Evolutionary conservation across 768 basidiomycete species (phyloP).

Genomic region (Lactarius trivialis): DNA sequence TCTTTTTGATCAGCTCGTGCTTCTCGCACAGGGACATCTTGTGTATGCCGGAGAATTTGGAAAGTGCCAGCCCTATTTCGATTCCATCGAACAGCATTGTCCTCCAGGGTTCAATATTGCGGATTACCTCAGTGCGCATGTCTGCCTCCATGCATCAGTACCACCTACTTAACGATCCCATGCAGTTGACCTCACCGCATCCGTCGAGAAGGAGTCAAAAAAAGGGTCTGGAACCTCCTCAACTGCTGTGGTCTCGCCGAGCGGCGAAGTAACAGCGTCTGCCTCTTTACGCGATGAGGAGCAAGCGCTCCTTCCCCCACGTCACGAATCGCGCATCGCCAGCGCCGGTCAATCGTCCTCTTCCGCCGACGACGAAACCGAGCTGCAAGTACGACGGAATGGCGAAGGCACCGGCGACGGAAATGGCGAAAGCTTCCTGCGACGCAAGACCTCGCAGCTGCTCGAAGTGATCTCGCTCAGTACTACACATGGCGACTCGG

Average conservation of each 20-base stretch:
- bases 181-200: slow-evolving; percentile 41
- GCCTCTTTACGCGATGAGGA: slow-evolving; percentile 62
- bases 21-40: slow-evolving; percentile 77
- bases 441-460: slow-evolving; percentile 67
- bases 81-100: slow-evolving; percentile 71
- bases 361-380: slow-evolving; percentile 41
- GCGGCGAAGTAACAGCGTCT: slow-evolving; percentile 28
- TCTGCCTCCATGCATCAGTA: neutral
- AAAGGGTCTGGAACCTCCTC: slow-evolving; percentile 30
- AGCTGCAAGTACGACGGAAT: slow-evolving; percentile 42
- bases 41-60: slow-evolving; percentile 78
- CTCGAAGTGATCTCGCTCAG: slow-evolving; percentile 47
- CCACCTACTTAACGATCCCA: slow-evolving; percentile 19
- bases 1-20: slow-evolving; percentile 85
- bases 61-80: slow-evolving; percentile 77
- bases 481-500: slow-evolving; percentile 30
- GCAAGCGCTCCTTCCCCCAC: slow-evolving; percentile 38
- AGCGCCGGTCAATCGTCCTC: slow-evolving; percentile 30
- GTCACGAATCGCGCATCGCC: neutral
- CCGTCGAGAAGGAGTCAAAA: slow-evolving; percentile 35
- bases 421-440: slow-evolving; percentile 41
- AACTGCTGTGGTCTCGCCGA: slow-evolving; percentile 26
- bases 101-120: slow-evolving; percentile 96
- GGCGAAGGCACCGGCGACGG: slow-evolving; percentile 39
- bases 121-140: slow-evolving; percentile 78